Evolutionary conservation across 2,329 filamentous ascomycete species (phyloP), one percentile per base, ranked within the genome.

Genomic region (Zymoseptoria pseudotritici): DNA sequence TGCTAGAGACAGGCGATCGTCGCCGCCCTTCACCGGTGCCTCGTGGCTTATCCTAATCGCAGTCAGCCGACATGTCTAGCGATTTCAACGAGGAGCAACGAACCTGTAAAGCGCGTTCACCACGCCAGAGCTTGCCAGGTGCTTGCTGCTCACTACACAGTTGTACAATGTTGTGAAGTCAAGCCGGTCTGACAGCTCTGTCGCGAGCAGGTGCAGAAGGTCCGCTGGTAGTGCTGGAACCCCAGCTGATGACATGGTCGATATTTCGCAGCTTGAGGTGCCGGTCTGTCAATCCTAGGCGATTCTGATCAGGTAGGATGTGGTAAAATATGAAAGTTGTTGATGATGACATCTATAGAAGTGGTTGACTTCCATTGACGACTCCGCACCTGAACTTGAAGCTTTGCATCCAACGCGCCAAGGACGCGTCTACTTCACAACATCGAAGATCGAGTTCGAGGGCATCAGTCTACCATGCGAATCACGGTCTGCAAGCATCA

Each of bases 101-200:
- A 74, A 87, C 85, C 84, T 81, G 70, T 89, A 90, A 4, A 89
- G 75, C 61, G 82, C 79, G 52, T 82, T 80, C 51, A 89, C 73
- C 6, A 86, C 85, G 58, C 73, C 73, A 54, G 85, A 77, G 21
- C 78, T 76, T 2, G 84, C 84, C 51, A 88, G 74, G 58, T 78
- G 75, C 63, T 78, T 83, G 64, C 80, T 82, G 55, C 83, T 73
- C 50, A 80, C 76, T 36, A 85, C 80, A 67, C 83, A 84, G 58
- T 76, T 80, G 73, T 83, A 87, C 9, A 90, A 78, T 5, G 83
- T 82, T 17, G 78, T 73, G 68, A 86, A 87, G 62, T 87, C 84
- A 53, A 76, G 76, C 58, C 80, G 75, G 13, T 74, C 73, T 4
- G 80, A 79, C 31, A 89, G 76, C 68, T 86, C 82, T 59, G 83